phyloP scores from a whole-genome alignment of 768 basidiomycete species.

The Lyophyllum semitale region DNA sequence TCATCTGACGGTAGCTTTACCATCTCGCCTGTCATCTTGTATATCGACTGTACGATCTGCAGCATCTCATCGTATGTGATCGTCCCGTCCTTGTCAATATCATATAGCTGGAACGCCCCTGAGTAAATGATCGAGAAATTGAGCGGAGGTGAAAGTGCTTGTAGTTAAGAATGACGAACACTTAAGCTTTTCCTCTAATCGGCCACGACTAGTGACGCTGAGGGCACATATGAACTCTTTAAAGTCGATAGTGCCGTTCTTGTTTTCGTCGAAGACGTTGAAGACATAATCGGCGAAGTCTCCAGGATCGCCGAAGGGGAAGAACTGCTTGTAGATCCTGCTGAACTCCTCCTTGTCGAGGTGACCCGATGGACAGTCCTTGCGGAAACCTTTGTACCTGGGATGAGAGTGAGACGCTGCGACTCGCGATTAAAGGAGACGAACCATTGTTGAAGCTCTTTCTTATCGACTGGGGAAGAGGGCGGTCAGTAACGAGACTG shows the following conservation, averaged over 20 bases:
- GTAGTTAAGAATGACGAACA: conserved; percentile 57
- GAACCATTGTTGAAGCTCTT: conserved; percentile 94
- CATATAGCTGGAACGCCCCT: conserved; percentile 99
- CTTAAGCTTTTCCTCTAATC: conserved; percentile 96
- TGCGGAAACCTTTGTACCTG: conserved; percentile 99
- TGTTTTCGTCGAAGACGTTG: conserved; percentile 94
- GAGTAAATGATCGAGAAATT: conserved; percentile 22
- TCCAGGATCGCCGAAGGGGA: conserved; percentile 96
- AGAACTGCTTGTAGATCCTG: conserved; percentile 99
- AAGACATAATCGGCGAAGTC: conserved; percentile 99
- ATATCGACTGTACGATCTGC: conserved; percentile 95
- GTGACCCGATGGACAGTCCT: conserved; percentile 96
- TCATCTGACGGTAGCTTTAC: conserved; percentile 97
- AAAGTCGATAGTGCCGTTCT: conserved; percentile 97
- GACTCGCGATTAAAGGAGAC: conserved; percentile 5
- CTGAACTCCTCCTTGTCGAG: conserved; percentile 95
- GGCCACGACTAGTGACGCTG: conserved; percentile 90
- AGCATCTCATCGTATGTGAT: conserved; percentile 99
- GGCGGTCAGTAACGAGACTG: conserved; percentile 15
- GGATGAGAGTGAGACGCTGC: conserved; percentile 10
- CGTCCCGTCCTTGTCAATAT: conserved; percentile 96
- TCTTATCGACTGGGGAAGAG: conserved; percentile 80
- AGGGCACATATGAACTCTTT: conserved; percentile 99
- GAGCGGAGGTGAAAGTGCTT: conserved; percentile 11
- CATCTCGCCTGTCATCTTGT: conserved; percentile 99